A percentile compares a stretch with the other conserved stretches of the same genome.
Evolutionary conservation across 2,329 filamentous ascomycete species (phyloP).

Genomic region (Ophiocordyceps camponoti-saundersi): DNA sequence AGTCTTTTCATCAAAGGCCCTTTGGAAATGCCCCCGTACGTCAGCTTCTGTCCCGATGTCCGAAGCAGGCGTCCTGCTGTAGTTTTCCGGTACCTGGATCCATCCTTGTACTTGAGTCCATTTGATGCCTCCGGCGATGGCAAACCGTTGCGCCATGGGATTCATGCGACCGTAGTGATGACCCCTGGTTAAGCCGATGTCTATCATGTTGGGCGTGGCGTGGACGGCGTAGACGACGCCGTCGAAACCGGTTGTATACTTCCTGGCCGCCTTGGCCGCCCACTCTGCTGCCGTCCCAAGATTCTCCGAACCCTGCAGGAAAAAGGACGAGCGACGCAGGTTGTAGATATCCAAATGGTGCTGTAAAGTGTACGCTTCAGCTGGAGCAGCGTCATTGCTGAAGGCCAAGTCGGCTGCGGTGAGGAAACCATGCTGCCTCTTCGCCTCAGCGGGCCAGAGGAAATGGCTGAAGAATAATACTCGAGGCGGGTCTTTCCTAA

Average conservation of each 20-base stretch:
- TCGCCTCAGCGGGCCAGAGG: conserved; percentile 2
- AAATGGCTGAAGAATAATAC: conserved; percentile 1
- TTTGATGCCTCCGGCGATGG: neutral
- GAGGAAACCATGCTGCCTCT: neutral
- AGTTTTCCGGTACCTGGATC: conserved; percentile 1
- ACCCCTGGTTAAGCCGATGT: neutral
- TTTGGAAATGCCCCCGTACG: neutral
- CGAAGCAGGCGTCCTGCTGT: neutral
- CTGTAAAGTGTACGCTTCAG: neutral
- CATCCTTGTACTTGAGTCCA: conserved; percentile 1
- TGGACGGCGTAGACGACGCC: neutral
- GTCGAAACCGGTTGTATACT: neutral
- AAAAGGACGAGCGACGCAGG: neutral
- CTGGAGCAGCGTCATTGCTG: neutral
- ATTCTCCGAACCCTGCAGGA: neutral
- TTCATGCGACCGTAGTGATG: neutral
- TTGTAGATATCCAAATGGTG: neutral
- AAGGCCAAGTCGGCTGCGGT: neutral
- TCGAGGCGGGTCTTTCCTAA: neutral
- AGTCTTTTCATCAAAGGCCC: neutral
- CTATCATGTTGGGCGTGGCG: neutral
- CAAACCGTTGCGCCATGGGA: neutral
- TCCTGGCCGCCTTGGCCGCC: neutral
- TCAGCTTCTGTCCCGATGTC: neutral
- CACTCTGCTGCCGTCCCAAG: neutral